These are phyloP conservation scores for Diutina neorugosa DNA, from an alignment of 1,139 yeast genomes.

Conservation along the genomic window DNA sequence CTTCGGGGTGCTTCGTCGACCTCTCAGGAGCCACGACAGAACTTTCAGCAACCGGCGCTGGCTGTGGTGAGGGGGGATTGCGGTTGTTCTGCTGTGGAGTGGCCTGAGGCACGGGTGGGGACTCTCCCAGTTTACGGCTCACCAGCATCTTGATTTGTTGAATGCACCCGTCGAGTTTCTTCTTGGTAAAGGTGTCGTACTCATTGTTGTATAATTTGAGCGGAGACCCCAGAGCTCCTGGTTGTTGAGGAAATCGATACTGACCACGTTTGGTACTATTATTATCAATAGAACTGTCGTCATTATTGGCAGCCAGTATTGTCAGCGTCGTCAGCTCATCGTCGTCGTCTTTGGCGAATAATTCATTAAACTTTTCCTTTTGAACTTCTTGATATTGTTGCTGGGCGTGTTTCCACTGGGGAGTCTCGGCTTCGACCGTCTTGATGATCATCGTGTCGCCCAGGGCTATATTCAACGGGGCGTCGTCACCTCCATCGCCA, in stretches of 20 bases:
- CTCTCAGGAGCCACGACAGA: background rate
- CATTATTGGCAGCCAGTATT: background rate
- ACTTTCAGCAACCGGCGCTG: background rate
- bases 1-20: background rate
- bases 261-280: background rate
- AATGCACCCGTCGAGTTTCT: background rate
- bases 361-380: background rate
- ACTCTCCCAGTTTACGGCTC: background rate
- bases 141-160: background rate
- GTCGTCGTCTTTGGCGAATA: background rate
- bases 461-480: background rate
- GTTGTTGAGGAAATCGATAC: background rate
- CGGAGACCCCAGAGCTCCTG: background rate
- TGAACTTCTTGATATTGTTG: background rate
- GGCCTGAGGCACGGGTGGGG: background rate
- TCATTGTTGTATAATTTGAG: background rate
- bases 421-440: background rate
- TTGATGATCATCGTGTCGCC: conserved; percentile 1
- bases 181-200: conserved; percentile 1
- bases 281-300: background rate
- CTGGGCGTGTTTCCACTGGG: background rate
- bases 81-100: background rate
- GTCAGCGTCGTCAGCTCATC: conserved; percentile 2
- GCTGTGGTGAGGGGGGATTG: background rate
- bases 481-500: background rate